Conservation (phyloP, 1,284 basidiomycete genomes). For the Cryptococcus depauperatus region DNA sequence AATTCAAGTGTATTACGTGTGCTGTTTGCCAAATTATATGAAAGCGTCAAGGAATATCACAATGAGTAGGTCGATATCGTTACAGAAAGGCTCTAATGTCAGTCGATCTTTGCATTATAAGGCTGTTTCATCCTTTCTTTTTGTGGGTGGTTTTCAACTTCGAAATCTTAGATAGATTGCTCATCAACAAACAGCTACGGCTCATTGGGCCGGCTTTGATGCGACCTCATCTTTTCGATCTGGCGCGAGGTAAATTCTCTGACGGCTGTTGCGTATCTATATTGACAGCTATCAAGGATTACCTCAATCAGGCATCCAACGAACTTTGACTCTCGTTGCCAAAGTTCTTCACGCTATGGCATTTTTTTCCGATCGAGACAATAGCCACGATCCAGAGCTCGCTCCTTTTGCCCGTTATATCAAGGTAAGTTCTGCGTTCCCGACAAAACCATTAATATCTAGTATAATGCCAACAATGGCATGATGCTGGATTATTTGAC, state of each 20-base stretch:
- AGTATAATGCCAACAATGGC: conserved; percentile 2
- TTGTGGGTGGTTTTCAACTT: conserved; percentile 15
- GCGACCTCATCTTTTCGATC: conserved; percentile 28
- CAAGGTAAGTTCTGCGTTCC: conserved; percentile 9
- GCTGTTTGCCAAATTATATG: conserved; percentile 20
- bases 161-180: neutral
- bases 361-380: conserved; percentile 25
- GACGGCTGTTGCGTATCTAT: neutral
- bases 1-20: conserved; percentile 17
- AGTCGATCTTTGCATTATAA: conserved; percentile 21
- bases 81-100: neutral
- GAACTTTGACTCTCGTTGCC: conserved; percentile 23
- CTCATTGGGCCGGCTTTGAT: conserved; percentile 32
- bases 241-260: conserved; percentile 18
- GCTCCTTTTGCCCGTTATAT: conserved; percentile 19
- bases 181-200: conserved; percentile 18
- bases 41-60: conserved; percentile 21
- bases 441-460: no score
- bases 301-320: conserved; percentile 10
- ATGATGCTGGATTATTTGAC: conserved; percentile 28
- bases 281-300: no score
- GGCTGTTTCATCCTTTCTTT: conserved; percentile 33
- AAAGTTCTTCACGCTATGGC: conserved; percentile 31
- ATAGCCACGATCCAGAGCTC: conserved; percentile 19
- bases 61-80: conserved; percentile 11